A percentile compares a stretch with the other conserved stretches of the same genome.
Conservation (phyloP, 1,139 yeast species). For the Yamadazyma buinensis region DNA sequence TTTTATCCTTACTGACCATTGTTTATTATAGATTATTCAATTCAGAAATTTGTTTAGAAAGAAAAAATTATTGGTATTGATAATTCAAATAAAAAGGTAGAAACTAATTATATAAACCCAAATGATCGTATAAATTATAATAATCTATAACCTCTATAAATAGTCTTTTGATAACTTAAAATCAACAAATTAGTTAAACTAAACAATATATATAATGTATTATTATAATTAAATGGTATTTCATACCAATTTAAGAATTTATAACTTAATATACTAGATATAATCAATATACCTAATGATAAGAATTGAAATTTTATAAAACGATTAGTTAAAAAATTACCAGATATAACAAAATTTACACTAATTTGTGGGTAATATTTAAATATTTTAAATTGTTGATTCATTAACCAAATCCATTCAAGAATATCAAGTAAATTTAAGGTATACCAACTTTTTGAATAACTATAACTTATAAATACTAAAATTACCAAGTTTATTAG, state of each 20-base stretch:
- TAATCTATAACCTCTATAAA: background rate
- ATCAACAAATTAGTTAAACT: constrained; percentile 5
- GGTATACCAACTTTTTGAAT: background rate
- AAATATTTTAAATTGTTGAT: constrained; percentile 14
- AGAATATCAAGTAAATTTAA: constrained; percentile 21
- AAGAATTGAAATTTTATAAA: constrained; percentile 3
- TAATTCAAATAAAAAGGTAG: no score
- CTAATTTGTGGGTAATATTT: constrained; percentile 26
- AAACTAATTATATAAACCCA: no score
- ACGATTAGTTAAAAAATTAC: constrained; percentile 6
- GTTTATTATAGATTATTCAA: no score
- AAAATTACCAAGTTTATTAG: constrained; percentile 9
- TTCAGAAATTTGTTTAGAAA: no score
- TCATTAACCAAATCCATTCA: constrained; percentile 26
- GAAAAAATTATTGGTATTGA: no score
- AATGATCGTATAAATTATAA: no score
- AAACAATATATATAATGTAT: constrained; percentile 3
- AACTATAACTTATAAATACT: constrained; percentile 2
- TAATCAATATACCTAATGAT: constrained; percentile 2
- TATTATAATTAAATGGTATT: constrained; percentile 22
- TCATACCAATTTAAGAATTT: constrained; percentile 19
- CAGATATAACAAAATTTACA: constrained; percentile 22
- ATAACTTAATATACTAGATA: constrained; percentile 4
- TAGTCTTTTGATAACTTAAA: constrained; percentile 5
- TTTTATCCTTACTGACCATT: no score